A percentile compares a stretch with the other conserved stretches of the same genome.
Evolutionary conservation across 371 early-diverging fungal genomes (phyloP).

Genomic region (Blastocladiella emersonii): DNA sequence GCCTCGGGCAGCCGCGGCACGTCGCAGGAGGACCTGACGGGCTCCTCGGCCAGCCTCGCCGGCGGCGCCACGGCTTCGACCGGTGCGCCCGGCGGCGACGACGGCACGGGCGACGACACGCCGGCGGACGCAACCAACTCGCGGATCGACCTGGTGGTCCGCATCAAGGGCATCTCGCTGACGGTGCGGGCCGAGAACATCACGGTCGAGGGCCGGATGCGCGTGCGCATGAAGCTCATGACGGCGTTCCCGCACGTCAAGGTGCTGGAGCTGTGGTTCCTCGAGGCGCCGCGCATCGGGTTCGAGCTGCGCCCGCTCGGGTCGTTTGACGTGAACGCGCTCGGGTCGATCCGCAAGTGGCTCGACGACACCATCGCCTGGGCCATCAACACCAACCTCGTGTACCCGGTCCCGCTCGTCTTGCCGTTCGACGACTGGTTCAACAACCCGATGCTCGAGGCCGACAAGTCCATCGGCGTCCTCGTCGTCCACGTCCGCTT

Average conservation of each 20-base stretch:
- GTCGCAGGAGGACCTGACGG: too few relatives aligned
- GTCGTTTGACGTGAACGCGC: neutral
- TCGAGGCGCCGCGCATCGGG: neutral
- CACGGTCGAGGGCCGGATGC: slow-evolving; percentile 3
- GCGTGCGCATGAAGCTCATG: slow-evolving; percentile 4
- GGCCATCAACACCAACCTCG: neutral
- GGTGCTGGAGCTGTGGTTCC: neutral
- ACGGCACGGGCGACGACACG: neutral
- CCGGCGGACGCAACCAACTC: neutral
- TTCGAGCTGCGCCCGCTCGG: slow-evolving; percentile 1
- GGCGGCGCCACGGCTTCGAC: neutral
- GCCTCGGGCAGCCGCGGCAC: too few relatives aligned
- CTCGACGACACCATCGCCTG: neutral
- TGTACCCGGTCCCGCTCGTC: neutral
- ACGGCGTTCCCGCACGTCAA: slow-evolving; percentile 2
- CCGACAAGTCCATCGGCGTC: slow-evolving; percentile 68
- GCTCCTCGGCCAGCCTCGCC: neutral
- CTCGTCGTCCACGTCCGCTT: slow-evolving; percentile 60
- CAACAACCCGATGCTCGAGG: slow-evolving; percentile 5
- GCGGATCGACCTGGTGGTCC: neutral
- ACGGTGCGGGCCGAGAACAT: neutral
- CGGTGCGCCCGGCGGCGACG: neutral
- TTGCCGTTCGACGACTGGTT: neutral
- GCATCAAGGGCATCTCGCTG: neutral
- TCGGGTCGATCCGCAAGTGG: neutral